These are phyloP conservation scores for Hypoxylon cercidicola DNA, from an alignment of 495 filamentous ascomycete genomes.

Conservation along the genomic window DNA sequence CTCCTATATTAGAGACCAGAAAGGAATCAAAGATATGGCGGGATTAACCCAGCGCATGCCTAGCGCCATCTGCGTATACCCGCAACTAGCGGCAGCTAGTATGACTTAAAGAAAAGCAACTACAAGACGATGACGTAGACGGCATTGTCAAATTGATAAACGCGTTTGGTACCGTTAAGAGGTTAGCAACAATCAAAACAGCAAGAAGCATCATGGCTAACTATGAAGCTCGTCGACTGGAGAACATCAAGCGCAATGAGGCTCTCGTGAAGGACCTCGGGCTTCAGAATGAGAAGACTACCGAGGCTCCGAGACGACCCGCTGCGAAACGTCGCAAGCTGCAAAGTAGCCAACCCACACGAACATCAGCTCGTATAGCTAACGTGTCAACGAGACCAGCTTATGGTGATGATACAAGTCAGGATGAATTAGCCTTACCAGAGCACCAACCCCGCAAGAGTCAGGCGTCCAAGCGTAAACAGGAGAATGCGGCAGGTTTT, in stretches of 20 bases:
- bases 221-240: slow-evolving; percentile 53
- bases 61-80: too few relatives aligned
- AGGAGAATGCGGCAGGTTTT: background rate
- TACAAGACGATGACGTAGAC: slow-evolving; percentile 3
- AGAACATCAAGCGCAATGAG: slow-evolving; percentile 66
- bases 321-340: slow-evolving; percentile 35
- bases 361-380: slow-evolving; percentile 42
- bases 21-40: too few relatives aligned
- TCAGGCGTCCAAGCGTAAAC: background rate
- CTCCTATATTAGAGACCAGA: too few relatives aligned
- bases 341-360: slow-evolving; percentile 25
- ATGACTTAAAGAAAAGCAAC: background rate
- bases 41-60: too few relatives aligned
- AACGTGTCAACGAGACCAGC: slow-evolving; percentile 3
- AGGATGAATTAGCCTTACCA: slow-evolving; percentile 2
- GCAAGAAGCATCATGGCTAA: slow-evolving; percentile 16
- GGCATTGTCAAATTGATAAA: background rate
- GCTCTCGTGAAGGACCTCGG: slow-evolving; percentile 58
- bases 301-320: background rate
- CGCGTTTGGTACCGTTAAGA: background rate
- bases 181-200: background rate
- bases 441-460: slow-evolving; percentile 13
- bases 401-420: slow-evolving; percentile 13
- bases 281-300: slow-evolving; percentile 21
- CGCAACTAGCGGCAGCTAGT: too few relatives aligned